Evolutionary conservation across 441 rosid species (phyloP), one percentile per base, ranked within the genome.

Genomic region (Raphanus hybrid): DNA sequence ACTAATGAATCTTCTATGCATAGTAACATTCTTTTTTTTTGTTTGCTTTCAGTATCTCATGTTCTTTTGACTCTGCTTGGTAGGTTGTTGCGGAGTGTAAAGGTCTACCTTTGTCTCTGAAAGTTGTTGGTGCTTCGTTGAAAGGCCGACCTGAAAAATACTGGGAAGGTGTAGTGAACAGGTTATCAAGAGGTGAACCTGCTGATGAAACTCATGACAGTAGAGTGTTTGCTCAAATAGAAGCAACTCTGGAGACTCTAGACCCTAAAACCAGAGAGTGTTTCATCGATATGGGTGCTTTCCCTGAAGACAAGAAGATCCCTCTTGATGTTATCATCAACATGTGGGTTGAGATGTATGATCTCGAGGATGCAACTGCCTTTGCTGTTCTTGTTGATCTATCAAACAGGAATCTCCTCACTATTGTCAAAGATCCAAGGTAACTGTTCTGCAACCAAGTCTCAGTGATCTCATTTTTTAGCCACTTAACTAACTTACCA

Each of bases 291-390:
- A 41, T 94, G 82, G 96, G 93, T 23, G 82, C 93, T 48, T 92
- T 94, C 78, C 95, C 96, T 16, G 97, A 94, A 87, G 97, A 92
- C 84, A 89, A 75, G 81, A 92, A 85, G 80, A 92, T 92, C 69
- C 94, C 98, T 64, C 87, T 89, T 32, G 93, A 87, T 79, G 89
- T 88, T 64, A 88, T 94, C 70, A 87, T 91, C 80, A 92, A 82
- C 71, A 86, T 88, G 87, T 94, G 96, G 95, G 85, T 84, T 1
- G 95, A 87, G 83, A 43, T 84, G 2, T 91, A 85, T 63, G 89
- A 83, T 64, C 75, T 92, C 3, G 89, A 84, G 0, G 85, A 81
- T 6, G 89, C 82, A 12, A 94, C 88, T n/a, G 98, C 96, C 61
- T 94, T 86, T 70, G 90, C 89, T 0, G 64, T 90, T 62, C 89